Percentiles rank a stretch among this genome's conserved stretches.
phyloP scores from a whole-genome alignment of 2,329 filamentous ascomycete species.

The Pseudogymnoascus sp. region DNA sequence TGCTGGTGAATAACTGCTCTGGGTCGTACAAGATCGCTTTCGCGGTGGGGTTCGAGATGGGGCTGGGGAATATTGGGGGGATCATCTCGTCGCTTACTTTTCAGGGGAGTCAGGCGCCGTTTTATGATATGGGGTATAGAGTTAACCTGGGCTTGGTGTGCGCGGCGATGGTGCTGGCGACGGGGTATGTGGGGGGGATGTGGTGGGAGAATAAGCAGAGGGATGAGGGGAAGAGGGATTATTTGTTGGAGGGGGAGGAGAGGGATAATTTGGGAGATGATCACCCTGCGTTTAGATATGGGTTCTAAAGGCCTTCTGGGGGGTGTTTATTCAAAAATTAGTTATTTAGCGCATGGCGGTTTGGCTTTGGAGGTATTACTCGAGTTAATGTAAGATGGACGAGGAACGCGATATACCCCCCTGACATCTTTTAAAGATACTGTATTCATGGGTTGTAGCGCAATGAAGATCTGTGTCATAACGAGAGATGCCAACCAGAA shows the following conservation, averaged over 20 bases:
- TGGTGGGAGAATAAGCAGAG: conserved; percentile 38
- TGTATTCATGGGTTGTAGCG: no score
- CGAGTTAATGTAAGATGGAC: not conserved
- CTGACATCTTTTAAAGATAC: not conserved
- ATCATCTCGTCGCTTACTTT: conserved; percentile 56
- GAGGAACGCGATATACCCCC: not conserved
- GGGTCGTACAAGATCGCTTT: conserved; percentile 49
- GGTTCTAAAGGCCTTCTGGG: not conserved
- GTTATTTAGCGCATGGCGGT: not conserved
- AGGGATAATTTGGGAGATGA: conserved; percentile 4
- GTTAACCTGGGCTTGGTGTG: conserved; percentile 19
- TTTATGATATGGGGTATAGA: conserved; percentile 34
- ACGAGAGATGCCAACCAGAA: no score
- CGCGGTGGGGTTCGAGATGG: conserved; percentile 45
- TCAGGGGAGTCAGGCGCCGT: conserved; percentile 49
- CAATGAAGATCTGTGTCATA: no score
- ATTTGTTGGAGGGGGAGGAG: conserved; percentile 27
- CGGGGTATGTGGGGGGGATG: conserved; percentile 31
- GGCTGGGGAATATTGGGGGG: conserved; percentile 62
- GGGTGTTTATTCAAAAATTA: not conserved
- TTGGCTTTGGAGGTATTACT: not conserved
- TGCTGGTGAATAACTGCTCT: conserved; percentile 58
- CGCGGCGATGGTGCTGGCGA: conserved; percentile 1
- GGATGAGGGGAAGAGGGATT: conserved; percentile 37
- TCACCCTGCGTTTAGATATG: not conserved